Percentiles rank a stretch among this genome's conserved stretches.
These are phyloP conservation scores for Fusarium sororula DNA, from an alignment of 2,329 filamentous ascomycete species.

Conservation along the genomic window DNA sequence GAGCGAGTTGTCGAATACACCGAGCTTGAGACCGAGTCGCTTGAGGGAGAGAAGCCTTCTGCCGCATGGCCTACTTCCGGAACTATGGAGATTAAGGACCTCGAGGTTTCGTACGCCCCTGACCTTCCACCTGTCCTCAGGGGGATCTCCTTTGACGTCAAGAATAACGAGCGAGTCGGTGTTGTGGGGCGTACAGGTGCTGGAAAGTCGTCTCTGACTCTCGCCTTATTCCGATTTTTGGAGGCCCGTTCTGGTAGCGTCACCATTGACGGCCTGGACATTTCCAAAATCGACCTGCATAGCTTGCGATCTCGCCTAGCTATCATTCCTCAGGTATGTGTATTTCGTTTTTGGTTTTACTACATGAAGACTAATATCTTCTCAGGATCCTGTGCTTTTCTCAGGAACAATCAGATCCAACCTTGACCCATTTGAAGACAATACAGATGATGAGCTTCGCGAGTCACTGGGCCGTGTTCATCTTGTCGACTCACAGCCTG, in stretches of 20 bases:
- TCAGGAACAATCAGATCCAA: constrained; percentile 81
- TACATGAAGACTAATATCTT: constrained; percentile 8
- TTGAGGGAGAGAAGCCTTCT: constrained; percentile 68
- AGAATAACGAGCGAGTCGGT: constrained; percentile 75
- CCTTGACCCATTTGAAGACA: constrained; percentile 78
- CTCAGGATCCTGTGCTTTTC: constrained; percentile 80
- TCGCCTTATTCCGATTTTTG: constrained; percentile 81
- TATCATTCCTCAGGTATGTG: constrained; percentile 74
- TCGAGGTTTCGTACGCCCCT: constrained; percentile 76
- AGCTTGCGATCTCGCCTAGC: constrained; percentile 77
- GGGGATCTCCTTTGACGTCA: constrained; percentile 72
- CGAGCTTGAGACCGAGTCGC: constrained; percentile 72
- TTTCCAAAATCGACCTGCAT: constrained; percentile 74
- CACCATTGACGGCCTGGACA: constrained; percentile 77
- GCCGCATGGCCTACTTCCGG: constrained; percentile 81
- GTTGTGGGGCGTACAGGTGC: constrained; percentile 82
- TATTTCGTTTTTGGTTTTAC: background rate
- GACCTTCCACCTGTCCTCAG: constrained; percentile 77
- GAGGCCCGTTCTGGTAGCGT: constrained; percentile 73
- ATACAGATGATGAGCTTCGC: constrained; percentile 73
- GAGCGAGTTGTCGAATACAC: constrained; percentile 82
- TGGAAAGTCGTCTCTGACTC: constrained; percentile 78
- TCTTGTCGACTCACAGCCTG: constrained; percentile 59
- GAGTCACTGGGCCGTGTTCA: constrained; percentile 77
- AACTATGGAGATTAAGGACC: constrained; percentile 74